Conservation (phyloP, 345 rosid species). For the Chamaenerion angustifolium region DNA sequence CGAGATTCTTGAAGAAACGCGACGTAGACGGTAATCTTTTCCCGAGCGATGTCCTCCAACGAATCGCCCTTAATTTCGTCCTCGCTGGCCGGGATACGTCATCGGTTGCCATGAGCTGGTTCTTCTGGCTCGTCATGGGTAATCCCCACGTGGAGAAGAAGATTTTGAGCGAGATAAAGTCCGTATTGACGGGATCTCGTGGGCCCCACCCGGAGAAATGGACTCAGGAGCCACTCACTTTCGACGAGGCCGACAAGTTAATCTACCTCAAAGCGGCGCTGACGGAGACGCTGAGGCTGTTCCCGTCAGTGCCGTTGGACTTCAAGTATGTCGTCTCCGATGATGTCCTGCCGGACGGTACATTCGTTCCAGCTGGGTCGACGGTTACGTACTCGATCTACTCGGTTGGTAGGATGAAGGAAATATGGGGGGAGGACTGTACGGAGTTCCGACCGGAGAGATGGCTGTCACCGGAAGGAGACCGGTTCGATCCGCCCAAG, state of each 20-base stretch:
- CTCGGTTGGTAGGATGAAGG: slow-evolving; percentile 79
- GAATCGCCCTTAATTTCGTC: slow-evolving; percentile 79
- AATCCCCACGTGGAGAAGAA: slow-evolving; percentile 46
- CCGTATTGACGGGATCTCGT: slow-evolving; percentile 49
- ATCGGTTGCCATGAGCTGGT: slow-evolving; percentile 87
- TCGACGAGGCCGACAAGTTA: slow-evolving; percentile 75
- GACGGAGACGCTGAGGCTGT: slow-evolving; percentile 70
- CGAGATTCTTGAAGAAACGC: slow-evolving; percentile 71
- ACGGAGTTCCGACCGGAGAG: slow-evolving; percentile 69
- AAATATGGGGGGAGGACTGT: slow-evolving; percentile 90
- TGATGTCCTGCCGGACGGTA: slow-evolving; percentile 72
- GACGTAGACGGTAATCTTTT: slow-evolving; percentile 54
- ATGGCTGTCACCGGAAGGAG: slow-evolving; percentile 52
- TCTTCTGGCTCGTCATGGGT: slow-evolving; percentile 88
- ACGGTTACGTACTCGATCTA: slow-evolving; percentile 81
- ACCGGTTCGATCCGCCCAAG: slow-evolving; percentile 49
- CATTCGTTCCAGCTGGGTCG: slow-evolving; percentile 67
- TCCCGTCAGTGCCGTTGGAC: slow-evolving; percentile 87
- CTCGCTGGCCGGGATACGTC: slow-evolving; percentile 91
- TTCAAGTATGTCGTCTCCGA: slow-evolving; percentile 66
- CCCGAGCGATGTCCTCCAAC: slow-evolving; percentile 54
- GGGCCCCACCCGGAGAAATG: slow-evolving; percentile 54
- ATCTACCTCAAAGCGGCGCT: slow-evolving; percentile 70
- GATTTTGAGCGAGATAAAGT: slow-evolving; percentile 44
- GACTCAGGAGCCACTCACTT: slow-evolving; percentile 61